Evolutionary conservation across 495 filamentous ascomycete genomes (phyloP).

Genomic region (Penicillium alfredii): DNA sequence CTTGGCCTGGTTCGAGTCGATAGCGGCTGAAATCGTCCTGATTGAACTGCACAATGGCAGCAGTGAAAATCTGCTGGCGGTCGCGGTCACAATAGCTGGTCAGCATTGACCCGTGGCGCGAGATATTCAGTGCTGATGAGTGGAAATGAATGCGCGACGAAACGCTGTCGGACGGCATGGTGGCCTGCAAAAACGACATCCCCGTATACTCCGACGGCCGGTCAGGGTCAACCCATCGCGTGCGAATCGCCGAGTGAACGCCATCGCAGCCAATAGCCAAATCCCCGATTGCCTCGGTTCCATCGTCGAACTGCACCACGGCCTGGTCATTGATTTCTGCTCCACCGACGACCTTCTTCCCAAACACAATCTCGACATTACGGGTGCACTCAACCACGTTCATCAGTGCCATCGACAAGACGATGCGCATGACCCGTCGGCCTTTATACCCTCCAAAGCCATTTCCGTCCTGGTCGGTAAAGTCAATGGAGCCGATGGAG

Average conservation of each 20-base stretch:
- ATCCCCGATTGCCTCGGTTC: constrained; percentile 41
- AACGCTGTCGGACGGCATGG: constrained; percentile 27
- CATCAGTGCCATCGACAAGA: constrained; percentile 43
- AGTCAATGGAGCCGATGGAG: constrained; percentile 40
- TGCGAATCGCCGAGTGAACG: constrained; percentile 53
- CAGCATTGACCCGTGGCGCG: constrained; percentile 49
- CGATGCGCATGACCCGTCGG: constrained; percentile 42
- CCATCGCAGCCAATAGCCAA: constrained; percentile 58
- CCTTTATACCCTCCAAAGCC: constrained; percentile 42
- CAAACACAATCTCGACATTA: constrained; percentile 35
- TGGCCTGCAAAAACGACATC: constrained; percentile 50
- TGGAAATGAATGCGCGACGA: constrained; percentile 36
- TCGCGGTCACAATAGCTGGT: constrained; percentile 45
- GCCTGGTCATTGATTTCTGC: constrained; percentile 38
- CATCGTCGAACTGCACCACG: constrained; percentile 46
- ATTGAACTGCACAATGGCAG: constrained; percentile 47
- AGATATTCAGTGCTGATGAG: constrained; percentile 46
- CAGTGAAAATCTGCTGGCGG: constrained; percentile 44
- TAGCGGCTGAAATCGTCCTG: constrained; percentile 31
- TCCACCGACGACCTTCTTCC: constrained; percentile 34
- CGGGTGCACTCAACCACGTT: constrained; percentile 33
- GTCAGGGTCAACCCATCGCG: constrained; percentile 45
- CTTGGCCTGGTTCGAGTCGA: constrained; percentile 37
- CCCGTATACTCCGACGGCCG: constrained; percentile 50
- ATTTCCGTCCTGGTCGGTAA: constrained; percentile 31